These are phyloP conservation scores for Balamuthia mandrillaris DNA, from an alignment of 208 protist species.

Conservation along the genomic window DNA sequence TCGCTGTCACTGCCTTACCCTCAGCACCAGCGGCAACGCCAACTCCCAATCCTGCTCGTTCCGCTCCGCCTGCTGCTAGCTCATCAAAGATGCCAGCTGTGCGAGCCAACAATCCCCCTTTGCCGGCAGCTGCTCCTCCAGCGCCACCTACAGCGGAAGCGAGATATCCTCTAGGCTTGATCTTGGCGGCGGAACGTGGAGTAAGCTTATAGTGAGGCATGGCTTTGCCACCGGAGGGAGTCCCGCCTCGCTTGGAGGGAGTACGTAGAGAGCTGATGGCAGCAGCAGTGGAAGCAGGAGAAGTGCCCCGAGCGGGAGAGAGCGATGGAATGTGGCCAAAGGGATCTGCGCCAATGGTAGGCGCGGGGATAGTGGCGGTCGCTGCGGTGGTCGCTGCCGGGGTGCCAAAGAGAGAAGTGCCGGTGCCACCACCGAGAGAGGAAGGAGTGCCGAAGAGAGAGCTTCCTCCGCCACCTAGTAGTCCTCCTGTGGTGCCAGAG, in stretches of 20 bases:
- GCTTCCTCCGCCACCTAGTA: too few species aligned
- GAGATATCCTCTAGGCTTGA: background rate
- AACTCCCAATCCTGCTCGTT: too few species aligned
- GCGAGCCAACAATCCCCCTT: too few species aligned
- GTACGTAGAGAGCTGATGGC: background rate
- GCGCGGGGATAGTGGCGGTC: background rate
- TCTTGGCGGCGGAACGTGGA: background rate
- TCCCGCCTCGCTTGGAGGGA: background rate
- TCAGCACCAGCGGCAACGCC: too few species aligned
- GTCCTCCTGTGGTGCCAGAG: too few species aligned
- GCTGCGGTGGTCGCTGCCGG: background rate
- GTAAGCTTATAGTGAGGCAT: slow-evolving; percentile 5
- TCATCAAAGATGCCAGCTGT: too few species aligned
- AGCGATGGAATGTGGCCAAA: background rate
- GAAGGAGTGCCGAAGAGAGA: background rate
- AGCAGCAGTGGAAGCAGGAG: background rate
- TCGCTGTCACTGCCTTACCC: too few species aligned
- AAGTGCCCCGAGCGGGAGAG: background rate
- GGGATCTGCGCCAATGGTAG: background rate
- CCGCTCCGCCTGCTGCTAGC: too few species aligned
- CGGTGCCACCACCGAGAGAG: background rate
- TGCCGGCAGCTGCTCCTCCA: too few species aligned
- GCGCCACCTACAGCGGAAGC: too few species aligned
- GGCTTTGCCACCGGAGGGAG: background rate
- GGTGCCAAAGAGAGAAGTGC: background rate